These are phyloP conservation scores for Candida mesenterica DNA, from an alignment of 1,139 yeast genomes.

Conservation along the genomic window DNA sequence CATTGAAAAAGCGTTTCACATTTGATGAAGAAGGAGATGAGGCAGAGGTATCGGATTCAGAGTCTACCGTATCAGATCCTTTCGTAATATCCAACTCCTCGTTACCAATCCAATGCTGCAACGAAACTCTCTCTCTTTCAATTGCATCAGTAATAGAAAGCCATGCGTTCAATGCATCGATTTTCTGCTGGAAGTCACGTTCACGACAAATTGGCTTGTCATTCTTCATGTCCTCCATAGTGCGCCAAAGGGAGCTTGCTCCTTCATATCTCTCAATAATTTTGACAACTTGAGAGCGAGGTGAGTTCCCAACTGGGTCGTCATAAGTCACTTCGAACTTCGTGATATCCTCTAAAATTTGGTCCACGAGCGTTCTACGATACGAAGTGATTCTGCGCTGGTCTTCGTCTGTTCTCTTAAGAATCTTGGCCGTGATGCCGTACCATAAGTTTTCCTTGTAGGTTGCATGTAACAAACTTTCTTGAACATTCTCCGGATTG, in stretches of 20 bases:
- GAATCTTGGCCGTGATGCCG: constrained; percentile 75
- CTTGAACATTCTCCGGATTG: constrained; percentile 43
- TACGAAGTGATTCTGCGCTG: constrained; percentile 72
- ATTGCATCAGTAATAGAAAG: constrained; percentile 71
- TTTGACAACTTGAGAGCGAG: constrained; percentile 50
- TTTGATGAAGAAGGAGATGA: constrained; percentile 32
- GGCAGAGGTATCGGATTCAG: constrained; percentile 16
- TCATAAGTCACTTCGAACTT: constrained; percentile 56
- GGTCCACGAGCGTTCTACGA: constrained; percentile 72
- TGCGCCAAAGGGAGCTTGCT: constrained; percentile 79
- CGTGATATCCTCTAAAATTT: constrained; percentile 67
- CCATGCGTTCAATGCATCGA: constrained; percentile 87
- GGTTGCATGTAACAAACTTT: constrained; percentile 51
- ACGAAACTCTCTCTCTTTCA: constrained; percentile 52
- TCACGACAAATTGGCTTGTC: constrained; percentile 75
- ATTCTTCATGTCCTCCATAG: constrained; percentile 69
- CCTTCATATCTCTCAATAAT: constrained; percentile 63
- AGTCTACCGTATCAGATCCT: constrained; percentile 23
- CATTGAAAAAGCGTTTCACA: constrained; percentile 49
- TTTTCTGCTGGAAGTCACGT: constrained; percentile 59
- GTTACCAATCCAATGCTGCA: constrained; percentile 76
- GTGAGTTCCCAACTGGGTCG: constrained; percentile 24
- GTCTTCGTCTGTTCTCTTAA: constrained; percentile 78
- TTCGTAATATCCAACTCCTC: constrained; percentile 64
- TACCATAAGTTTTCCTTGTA: constrained; percentile 81